These are phyloP conservation scores for Staphylotrichum longicolle DNA, from an alignment of 495 filamentous ascomycete genomes.

Conservation along the genomic window DNA sequence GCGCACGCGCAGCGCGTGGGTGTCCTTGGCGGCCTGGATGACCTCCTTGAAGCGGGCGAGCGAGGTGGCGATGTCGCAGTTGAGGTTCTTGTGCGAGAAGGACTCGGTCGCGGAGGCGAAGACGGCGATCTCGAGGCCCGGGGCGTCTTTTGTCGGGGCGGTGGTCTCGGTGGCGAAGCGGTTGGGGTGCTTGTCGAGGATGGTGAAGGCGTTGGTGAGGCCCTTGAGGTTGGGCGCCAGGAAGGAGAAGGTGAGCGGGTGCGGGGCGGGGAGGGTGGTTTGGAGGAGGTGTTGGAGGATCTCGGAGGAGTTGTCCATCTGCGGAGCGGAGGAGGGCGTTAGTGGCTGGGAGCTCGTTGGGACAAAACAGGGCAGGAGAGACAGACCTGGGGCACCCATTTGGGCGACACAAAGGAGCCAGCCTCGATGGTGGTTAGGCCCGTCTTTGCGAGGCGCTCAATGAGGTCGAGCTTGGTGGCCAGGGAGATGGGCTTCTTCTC, in stretches of 20 bases:
- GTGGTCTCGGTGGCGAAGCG: constrained; percentile 40
- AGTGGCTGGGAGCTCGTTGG: no score
- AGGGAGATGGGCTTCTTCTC: constrained; percentile 81
- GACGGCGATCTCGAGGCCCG: constrained; percentile 74
- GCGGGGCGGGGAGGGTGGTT: constrained; percentile 60
- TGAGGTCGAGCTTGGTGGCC: constrained; percentile 81
- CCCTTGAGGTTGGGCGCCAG: constrained; percentile 88
- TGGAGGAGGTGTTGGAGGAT: constrained; percentile 75
- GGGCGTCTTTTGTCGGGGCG: constrained; percentile 29
- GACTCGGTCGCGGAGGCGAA: constrained; percentile 91
- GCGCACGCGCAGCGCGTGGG: constrained; percentile 66
- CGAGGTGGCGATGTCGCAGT: constrained; percentile 81
- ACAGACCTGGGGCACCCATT: constrained; percentile 94
- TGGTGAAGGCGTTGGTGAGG: constrained; percentile 53
- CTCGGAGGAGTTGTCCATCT: constrained; percentile 91
- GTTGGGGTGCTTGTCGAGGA: constrained; percentile 40
- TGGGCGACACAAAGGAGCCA: constrained; percentile 90
- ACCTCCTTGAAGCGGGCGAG: constrained; percentile 73
- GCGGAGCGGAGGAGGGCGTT: constrained; percentile 1
- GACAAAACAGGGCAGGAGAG: neutral
- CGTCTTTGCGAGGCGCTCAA: constrained; percentile 75
- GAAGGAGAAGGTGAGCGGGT: constrained; percentile 83
- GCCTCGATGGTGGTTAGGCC: constrained; percentile 88
- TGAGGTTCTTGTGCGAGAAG: constrained; percentile 89
- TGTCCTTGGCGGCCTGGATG: constrained; percentile 67